Evolutionary conservation across 1,284 basidiomycete species (phyloP), one percentile per base, ranked within the genome.

Genomic region (Ceraceosorus guamensis): DNA sequence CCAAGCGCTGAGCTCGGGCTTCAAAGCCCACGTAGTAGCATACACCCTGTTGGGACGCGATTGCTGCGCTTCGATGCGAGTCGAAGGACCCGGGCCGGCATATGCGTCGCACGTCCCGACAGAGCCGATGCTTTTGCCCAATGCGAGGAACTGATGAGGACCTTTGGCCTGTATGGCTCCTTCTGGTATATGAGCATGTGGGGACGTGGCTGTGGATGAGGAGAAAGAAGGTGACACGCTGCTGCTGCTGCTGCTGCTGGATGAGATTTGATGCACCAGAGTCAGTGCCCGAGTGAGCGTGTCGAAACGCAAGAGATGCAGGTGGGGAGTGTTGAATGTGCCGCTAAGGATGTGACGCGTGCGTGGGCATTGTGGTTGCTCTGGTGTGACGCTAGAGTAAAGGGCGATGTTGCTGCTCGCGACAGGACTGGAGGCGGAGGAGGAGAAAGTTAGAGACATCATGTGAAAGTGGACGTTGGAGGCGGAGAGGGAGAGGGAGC

Each of bases 21-120:
- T 35, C 34, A 31, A 5, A 3, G 48, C 62, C 71, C 71, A 74
- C 1, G 66, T 72, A 1, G 71, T 74, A 0, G 68, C 71, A 52
- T 72, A 74, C 4, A 72, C 53, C 1, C 55, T 62, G 31, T 53
- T 31, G 2, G 48, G 45, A n/a, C 34, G 8, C 13, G 16, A 11
- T 8, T n/a, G 4, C 5, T 44, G 14, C 5, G 44, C 14, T 0
- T 39, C 14, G 1, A 48, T 35, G 24, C 24, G 24, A 24, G 1
- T 24, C 24, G 24, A 24, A 24, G 24, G 24, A 24, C 24, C 24
- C 24, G 24, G 24, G 24, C 24, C 24, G 24, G 24, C 24, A 24
- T 24, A 24, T 24, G 24, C 24, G 24, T 24, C 24, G 24, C 24
- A 24, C 24, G 24, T 24, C 24, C 24, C 24, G 24, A 24, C 24